phyloP scores from a whole-genome alignment of 2,329 filamentous ascomycete genomes.

The Fusarium liriodendri region DNA sequence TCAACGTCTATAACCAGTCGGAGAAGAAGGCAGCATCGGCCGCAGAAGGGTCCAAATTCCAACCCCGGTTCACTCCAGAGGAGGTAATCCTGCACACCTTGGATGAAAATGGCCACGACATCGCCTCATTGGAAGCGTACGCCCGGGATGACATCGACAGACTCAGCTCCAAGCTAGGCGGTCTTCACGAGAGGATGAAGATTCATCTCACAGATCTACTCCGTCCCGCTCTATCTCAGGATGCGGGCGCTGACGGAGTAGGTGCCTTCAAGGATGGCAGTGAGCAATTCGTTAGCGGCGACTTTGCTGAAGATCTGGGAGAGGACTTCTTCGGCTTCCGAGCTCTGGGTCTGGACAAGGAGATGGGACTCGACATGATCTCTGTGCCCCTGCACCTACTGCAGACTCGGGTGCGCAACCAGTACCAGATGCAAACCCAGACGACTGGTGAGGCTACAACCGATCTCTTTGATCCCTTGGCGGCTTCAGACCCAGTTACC shows the following conservation, averaged over 20 bases:
- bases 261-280: constrained; percentile 96
- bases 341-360: constrained; percentile 89
- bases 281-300: constrained; percentile 95
- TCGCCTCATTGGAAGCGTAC: constrained; percentile 85
- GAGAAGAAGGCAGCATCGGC: constrained; percentile 74
- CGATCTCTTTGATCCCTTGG: constrained; percentile 74
- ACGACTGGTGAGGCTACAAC: constrained; percentile 68
- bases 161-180: constrained; percentile 79
- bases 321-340: constrained; percentile 99
- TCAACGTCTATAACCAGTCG: constrained; percentile 85
- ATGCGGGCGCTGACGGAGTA: constrained; percentile 84
- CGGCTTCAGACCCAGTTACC: constrained; percentile 81
- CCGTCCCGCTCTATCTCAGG: constrained; percentile 82
- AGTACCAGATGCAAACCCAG: constrained; percentile 80
- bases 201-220: constrained; percentile 91
- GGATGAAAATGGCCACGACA: constrained; percentile 83
- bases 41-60: constrained; percentile 56
- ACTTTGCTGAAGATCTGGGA: constrained; percentile 97
- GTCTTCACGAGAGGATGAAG: constrained; percentile 96
- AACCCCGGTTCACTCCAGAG: constrained; percentile 81
- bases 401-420: constrained; percentile 88
- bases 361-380: constrained; percentile 88
- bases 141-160: constrained; percentile 95
- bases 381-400: constrained; percentile 94
- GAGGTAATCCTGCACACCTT: constrained; percentile 90